Evolutionary conservation across 2,329 filamentous ascomycete species (phyloP).

Genomic region (Tolypocladium pustulatum): DNA sequence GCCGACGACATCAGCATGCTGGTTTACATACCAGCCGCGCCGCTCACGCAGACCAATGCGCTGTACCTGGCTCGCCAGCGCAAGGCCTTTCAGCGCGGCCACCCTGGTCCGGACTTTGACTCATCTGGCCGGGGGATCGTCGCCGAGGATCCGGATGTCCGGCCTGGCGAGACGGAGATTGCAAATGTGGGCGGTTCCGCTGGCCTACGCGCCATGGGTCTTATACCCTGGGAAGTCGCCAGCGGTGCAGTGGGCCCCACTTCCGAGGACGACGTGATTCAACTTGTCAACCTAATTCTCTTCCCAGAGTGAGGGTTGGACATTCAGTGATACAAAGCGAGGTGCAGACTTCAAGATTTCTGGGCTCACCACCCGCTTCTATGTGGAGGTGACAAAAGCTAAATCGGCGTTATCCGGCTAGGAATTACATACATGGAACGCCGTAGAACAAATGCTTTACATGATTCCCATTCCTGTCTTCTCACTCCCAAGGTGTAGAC

Average conservation of each 20-base stretch:
- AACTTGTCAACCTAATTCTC: conserved; percentile 42
- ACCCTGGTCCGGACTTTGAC: conserved; percentile 46
- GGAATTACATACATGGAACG: neutral
- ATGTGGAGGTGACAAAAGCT: neutral
- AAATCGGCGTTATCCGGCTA: neutral
- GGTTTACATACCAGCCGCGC: conserved; percentile 44
- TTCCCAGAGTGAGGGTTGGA: neutral
- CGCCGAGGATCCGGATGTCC: conserved; percentile 38
- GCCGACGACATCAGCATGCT: conserved; percentile 34
- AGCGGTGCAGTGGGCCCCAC: conserved; percentile 16
- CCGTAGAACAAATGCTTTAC: neutral
- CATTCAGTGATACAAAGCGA: neutral
- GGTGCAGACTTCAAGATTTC: neutral
- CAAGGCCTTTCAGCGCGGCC: conserved; percentile 44
- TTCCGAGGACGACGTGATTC: conserved; percentile 40
- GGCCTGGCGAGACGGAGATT: conserved; percentile 41
- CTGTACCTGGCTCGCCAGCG: conserved; percentile 46
- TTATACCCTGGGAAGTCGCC: conserved; percentile 36
- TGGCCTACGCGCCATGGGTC: conserved; percentile 46
- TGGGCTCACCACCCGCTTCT: too few species aligned
- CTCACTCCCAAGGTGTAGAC: neutral
- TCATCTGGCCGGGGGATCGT: conserved; percentile 35
- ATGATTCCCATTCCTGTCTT: neutral
- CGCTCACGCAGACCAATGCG: conserved; percentile 46
- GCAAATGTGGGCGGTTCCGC: conserved; percentile 37